Evolutionary conservation across 805 yeast genomes (phyloP), one percentile per base, ranked within the genome.

Genomic region (Pichia insulana): DNA sequence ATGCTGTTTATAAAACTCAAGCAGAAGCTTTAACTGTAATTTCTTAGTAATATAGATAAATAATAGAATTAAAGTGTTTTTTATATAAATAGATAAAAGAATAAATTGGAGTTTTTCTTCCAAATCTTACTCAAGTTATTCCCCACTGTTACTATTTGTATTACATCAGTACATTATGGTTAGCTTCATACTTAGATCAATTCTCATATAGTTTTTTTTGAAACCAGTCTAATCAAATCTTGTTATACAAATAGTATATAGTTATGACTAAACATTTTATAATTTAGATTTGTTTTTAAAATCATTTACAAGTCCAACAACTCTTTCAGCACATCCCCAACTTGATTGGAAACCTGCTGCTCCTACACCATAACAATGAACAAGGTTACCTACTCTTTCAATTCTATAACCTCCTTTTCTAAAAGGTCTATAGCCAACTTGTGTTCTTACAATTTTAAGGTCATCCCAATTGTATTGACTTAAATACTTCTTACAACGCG

Each of bases 351-450:
- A 25, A 44, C 62, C 37, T 64, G 73, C 19, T 57, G 61, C 13
- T 63, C 70, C 49, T 73, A 75, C 15, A 67, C 63, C 13, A 76
- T 66, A 58, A 62, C 79, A 60, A 64, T 78, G 68, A 78, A 73
- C 44, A 77, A 79, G 53, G 83, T 35, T 45, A 18, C 53, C 50
- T 37, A 65, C 70, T 35, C 64, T 51, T 47, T 72, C 76, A 5
- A 79, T 57, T 47, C 82, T 67, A 7, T 73, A 68, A 13, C 88
- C 88, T 8, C 74, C 79, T 16, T 62, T 53, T 51, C 88, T 65
- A 2, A 70, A 82, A 1, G 89, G 89, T 57, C 89, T 69, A 42
- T 79, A 70, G 0, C 86, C 90, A 19, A 78, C 81, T 51, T 76
- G 76, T 35, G 68, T 58, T 37, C 70, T 65, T 18, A 68, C 64